Evolutionary conservation across 257 asterid genomes (phyloP), one percentile per base, ranked within the genome.

Genomic region (Lycium barbarum): DNA sequence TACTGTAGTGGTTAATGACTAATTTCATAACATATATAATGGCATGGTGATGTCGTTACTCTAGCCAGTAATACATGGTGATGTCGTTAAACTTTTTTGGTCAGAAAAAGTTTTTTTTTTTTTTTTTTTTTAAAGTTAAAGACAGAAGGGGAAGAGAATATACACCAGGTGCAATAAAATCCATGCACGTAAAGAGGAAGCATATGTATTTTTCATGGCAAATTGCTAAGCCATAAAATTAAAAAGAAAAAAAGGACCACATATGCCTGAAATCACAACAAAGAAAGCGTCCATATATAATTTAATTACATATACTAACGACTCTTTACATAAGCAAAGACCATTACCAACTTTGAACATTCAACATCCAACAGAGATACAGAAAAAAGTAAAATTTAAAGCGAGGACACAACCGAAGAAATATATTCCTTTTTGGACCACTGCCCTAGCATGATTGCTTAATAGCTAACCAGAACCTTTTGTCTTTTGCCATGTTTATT

Each of bases 401-500:
- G 58, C 2, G 14, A 76, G 26, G 45, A 14, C 66, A 81, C 54
- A 81, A 5, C 8, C 10, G 35, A 18, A 65, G 51, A 74, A 47
- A 83, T 33, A 85, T 33, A 45, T 85, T 66, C 43, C 40, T 12
- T 84, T 78, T 86, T 86, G 83, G 86, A 87, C 84, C 83, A 79
- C 38, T 55, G 7, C 81, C 72, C n/a, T 14, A 82, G 62, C 91
- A 87, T 87, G 90, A 85, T 82, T 67, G 84, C 84, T 85, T 78
- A 87, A 84, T 68, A 85, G 84, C 83, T 81, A 84, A 49, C 72
- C 71, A 40, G 20, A 51, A 15, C 18, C 47, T 54, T 79, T 47
- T 38, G 14, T 14, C 63, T 53, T 36, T 26, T 14, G 49, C 45
- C 35, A 12, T 63, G 17, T 72, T 43, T 53, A 13, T n/a, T 45